Conservation (phyloP, 208 protist species). For the Plasmodiophora brassicae region DNA sequence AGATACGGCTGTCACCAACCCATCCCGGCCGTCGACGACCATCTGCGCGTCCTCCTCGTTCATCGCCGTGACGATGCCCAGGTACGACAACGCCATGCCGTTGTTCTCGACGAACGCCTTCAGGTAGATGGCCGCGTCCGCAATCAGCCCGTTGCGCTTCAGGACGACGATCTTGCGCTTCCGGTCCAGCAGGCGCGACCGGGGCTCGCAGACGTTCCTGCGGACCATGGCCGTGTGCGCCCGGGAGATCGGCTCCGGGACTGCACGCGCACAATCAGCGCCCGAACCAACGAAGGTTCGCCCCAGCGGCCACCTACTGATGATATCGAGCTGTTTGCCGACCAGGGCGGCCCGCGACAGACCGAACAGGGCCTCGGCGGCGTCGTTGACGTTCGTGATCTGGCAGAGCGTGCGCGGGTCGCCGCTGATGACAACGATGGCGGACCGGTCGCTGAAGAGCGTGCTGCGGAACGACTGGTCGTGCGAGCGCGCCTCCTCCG, state of each 20-base stretch:
- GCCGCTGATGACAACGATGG: constrained; percentile 7
- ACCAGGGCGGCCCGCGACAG: not conserved
- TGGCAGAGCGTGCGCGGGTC: not conserved
- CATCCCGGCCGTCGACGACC: not conserved
- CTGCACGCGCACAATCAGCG: not conserved
- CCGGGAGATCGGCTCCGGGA: not conserved
- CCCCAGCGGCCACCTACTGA: not conserved
- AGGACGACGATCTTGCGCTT: not conserved
- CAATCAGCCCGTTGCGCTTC: not conserved
- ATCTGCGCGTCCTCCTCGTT: not conserved
- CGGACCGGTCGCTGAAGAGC: not conserved
- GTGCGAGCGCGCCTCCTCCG: not conserved
- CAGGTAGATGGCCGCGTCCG: not conserved
- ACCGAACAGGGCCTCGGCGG: not conserved
- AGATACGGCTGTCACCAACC: constrained; percentile 10
- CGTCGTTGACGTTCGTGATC: constrained; percentile 23
- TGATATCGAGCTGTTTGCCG: not conserved
- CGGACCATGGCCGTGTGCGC: not conserved
- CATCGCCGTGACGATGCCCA: not conserved
- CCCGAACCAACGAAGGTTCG: not conserved
- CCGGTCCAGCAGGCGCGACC: not conserved
- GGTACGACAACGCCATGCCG: not conserved
- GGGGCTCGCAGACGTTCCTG: not conserved
- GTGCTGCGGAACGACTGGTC: not conserved
- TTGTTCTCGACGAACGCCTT: not conserved